Evolutionary conservation across 768 basidiomycete species (phyloP), one percentile per base, ranked within the genome.

Genomic region (Boletus huronensis): DNA sequence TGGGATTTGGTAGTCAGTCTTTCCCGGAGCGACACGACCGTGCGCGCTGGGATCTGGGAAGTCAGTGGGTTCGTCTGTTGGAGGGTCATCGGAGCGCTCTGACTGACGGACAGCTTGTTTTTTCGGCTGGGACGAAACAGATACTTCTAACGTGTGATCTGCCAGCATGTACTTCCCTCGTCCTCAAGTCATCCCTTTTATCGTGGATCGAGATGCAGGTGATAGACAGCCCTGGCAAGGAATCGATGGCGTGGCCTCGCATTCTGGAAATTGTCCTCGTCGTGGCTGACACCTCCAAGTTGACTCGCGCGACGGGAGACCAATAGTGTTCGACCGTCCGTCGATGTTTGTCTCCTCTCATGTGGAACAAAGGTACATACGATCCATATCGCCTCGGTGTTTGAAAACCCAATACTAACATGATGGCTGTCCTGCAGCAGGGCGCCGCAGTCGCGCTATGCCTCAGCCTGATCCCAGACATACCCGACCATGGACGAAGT

Each of bases 1-100:
- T 96, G 92, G 89, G 91, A 93, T 58, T 74, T 96, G 28, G 70
- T 96, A 2, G 87, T 92, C 2, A 91, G 88, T 54, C 66, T 94
- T 47, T 93, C 86, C 70, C 87, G 91, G 58, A 83, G 84, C 54
- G 89, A 93, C 52, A 55, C 64, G 0, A 48, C 73, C 1, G 63
- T 90, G 57, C 77, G 87, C 16, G 72, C 73, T 41, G 77, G 80
- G 2, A 82, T 92, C 34, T 68, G 93, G 5, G 89, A 90, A 77
- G 90, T 87, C 57, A 29, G 77, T 72, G 9, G n/a, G 13, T 23
- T 21, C 19, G 23, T 17, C 28, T 13, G 2, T 26, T 1, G 5
- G 5, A 23, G n/a, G 23, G 5, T 9, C 5, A 21, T 53, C 2
- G 16, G 34, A 9, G 16, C 6, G 21, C 14, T 10, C 16, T 3